phyloP scores from a whole-genome alignment of 176 grass and related monocot genomes.

The Cymbopogon citratus region DNA sequence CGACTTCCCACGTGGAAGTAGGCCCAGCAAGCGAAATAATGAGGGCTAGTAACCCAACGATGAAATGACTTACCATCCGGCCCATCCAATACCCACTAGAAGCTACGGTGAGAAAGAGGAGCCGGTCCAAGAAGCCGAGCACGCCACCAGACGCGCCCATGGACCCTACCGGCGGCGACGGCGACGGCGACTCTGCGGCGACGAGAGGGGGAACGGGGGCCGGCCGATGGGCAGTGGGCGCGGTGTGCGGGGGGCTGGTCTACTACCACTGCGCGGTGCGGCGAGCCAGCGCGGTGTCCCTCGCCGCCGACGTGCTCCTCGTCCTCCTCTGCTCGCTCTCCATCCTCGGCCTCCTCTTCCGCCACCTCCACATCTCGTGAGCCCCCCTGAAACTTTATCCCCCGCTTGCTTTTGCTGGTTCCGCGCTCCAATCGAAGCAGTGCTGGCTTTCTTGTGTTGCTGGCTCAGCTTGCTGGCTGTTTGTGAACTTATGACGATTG shows the following conservation, averaged over 20 bases:
- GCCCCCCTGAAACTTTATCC: not conserved
- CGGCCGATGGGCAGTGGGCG: constrained; percentile 50
- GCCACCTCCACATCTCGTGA: constrained; percentile 91
- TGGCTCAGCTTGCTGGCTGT: not conserved
- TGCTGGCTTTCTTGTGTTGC: not conserved
- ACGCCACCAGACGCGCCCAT: constrained; percentile 11
- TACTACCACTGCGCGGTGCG: constrained; percentile 90
- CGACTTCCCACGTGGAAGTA: not conserved
- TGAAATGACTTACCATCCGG: not conserved
- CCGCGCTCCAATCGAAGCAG: not conserved
- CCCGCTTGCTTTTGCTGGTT: not conserved
- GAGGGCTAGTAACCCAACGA: not conserved
- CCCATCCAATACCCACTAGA: not conserved
- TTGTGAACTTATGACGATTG: not conserved
- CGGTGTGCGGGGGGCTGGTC: constrained; percentile 70
- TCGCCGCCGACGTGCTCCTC: constrained; percentile 80
- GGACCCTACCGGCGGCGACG: constrained; percentile 33
- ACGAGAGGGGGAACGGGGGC: constrained; percentile 18
- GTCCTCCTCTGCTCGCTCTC: constrained; percentile 95
- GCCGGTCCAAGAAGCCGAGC: not conserved
- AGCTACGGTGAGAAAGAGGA: not conserved
- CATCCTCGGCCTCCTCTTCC: constrained; percentile 87
- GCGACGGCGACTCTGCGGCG: not conserved
- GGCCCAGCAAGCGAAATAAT: not conserved
- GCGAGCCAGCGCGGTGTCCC: constrained; percentile 73